Base-by-base conservation (phyloP, 164 flowering plant genomes). In the Kingdonia uniflora region DNA sequence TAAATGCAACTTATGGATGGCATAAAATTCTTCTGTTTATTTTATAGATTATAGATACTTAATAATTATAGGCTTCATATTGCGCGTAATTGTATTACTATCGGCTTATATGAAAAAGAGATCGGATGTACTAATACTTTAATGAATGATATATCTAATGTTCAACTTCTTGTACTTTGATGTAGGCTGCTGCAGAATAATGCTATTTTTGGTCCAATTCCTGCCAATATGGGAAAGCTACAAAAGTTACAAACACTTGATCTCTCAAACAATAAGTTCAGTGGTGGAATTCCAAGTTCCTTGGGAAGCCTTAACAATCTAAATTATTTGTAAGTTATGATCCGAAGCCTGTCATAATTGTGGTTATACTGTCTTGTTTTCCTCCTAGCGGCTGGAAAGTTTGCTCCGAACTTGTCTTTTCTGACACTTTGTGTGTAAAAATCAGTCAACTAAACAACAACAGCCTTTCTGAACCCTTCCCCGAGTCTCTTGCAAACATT, bases 361-460 rank as follows among this genome's bases (percentile, higher is more conserved):
- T 29, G 35, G 6, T 29, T 29, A 29, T 29, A 29, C 35, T 29
- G 35, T 3, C 35, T 29, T 3, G 8, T 29, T 29, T 8, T 29
- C 35, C 35, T 4, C 35, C n/a, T 4, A 29, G 8, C 35, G 8
- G 6, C 35, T 29, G 35, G 2, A 26, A 23, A 23, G 14, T 22
- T 20, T 47, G 23, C 14, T 47, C 11, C 29, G 11, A 47, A 14
- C 15, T 47, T 21, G 15, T 21, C 12, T 23, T 47, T 26, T 47
- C 59, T 65, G 25, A 66, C 43, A 8, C 55, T 5, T 45, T 26
- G 19, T 56, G 57, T 49, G 62, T 63, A 53, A 68, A 63, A 65
- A 62, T 58, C 85, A 92, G 99, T 72, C 81, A 81, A 40, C 74
- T 92, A 52, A 87, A 81, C 68, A 91, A 91, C 74, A 92, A 92